Conservation (phyloP, 2,329 filamentous ascomycete species). For the Colletotrichum agaves region DNA sequence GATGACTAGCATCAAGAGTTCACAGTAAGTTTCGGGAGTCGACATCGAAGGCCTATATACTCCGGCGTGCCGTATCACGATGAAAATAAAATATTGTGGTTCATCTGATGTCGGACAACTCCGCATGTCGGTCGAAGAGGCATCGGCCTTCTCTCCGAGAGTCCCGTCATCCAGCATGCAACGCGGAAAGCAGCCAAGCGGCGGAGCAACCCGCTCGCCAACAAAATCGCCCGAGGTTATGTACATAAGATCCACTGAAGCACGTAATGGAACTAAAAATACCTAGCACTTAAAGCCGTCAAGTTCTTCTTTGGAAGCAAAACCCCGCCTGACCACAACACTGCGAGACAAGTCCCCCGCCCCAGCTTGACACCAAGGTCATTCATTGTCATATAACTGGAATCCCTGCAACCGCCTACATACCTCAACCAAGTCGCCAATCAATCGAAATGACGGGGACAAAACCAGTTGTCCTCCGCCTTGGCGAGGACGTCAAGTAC, state of each 20-base stretch:
- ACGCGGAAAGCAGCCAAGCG: not conserved
- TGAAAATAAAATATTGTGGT: not conserved
- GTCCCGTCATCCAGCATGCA: not conserved
- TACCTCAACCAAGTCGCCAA: not conserved
- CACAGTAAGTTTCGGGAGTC: no score
- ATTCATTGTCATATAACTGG: not conserved
- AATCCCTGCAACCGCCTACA: not conserved
- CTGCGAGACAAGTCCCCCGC: not conserved
- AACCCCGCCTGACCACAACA: not conserved
- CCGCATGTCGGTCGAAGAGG: not conserved
- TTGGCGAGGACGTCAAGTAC: conserved; percentile 60
- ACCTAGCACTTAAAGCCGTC: conserved; percentile 2
- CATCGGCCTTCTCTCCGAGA: conserved; percentile 27
- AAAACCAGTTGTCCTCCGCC: conserved; percentile 52
- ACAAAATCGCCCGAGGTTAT: not conserved
- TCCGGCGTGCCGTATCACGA: no score
- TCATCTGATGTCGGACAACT: not conserved
- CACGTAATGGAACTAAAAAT: not conserved
- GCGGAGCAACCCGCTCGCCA: not conserved
- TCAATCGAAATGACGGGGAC: conserved; percentile 10
- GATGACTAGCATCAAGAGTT: no score
- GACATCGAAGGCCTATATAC: no score
- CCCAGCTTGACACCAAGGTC: not conserved
- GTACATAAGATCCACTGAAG: conserved; percentile 4
- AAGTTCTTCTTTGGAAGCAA: not conserved